Evolutionary conservation across 371 early-diverging fungal genomes (phyloP), one percentile per base, ranked within the genome.

Genomic region (Hamiltosporidium tvaerminnensis): DNA sequence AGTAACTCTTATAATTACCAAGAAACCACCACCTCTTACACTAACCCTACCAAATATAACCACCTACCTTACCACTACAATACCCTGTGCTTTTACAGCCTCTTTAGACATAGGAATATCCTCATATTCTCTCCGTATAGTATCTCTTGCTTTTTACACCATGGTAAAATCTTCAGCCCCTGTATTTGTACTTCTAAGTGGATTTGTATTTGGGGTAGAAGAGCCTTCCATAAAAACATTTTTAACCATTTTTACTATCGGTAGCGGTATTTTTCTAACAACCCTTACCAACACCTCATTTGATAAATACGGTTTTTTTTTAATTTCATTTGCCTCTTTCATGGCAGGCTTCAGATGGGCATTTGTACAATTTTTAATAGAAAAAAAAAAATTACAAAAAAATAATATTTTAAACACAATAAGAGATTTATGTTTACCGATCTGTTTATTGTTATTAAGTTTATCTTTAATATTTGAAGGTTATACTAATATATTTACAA

Each of bases 91-190:
- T n/a, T 9, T 78, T 14, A 64, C 62, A 32, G 72, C 70, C 1
- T 57, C 75, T 4, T 53, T 76, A 23, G 79, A 78, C 58, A 75
- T 63, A 14, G 72, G 69, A 10, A 34, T 78, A 47, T 65, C 69
- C n/a, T 67, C 71, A 10, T 68, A 67, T 64, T 58, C 74, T 14
- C 57, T 78, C 39, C 35, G 73, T 34, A 56, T 37, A 1, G 64
- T 72, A 39, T 63, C 76, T 23, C 64, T 75, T 1, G 76, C 79
- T 47, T 74, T 74, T 59, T 78, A 72, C 57, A 76, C 74, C 41
- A 75, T 78, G 71, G 65, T 78, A 33, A 78, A 78, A 60, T 74
- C 74, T 1, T 64, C 74, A 14, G 58, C 79, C 1, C 79, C 79
- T 33, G 66, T 78, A 2, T 78, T 78, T 63, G 73, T 78, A 55